phyloP scores from a whole-genome alignment of 176 grass and related monocot genomes.

The Raddia distichophylla region DNA sequence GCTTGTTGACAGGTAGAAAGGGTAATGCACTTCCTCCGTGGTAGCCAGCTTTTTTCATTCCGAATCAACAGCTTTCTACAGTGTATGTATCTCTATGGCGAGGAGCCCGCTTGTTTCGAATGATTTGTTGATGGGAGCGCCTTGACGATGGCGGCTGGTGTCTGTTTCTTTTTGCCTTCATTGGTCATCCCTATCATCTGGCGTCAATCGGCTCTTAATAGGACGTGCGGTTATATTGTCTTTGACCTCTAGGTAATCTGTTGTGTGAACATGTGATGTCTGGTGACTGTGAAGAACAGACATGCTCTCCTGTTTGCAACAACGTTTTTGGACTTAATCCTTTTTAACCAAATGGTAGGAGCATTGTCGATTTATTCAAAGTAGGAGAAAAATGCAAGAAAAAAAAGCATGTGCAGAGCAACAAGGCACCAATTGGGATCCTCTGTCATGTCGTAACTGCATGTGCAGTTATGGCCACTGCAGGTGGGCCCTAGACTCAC shows the following conservation, averaged over 20 bases:
- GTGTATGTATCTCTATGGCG: background rate
- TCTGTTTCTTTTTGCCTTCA: background rate
- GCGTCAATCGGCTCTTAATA: background rate
- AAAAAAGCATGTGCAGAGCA: no score
- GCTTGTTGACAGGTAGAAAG: background rate
- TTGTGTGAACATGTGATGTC: background rate
- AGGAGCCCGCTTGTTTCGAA: background rate
- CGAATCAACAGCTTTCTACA: background rate
- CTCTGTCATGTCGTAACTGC: no score
- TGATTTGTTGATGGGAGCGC: background rate
- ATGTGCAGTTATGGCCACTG: no score
- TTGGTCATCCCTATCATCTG: background rate
- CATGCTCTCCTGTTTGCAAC: background rate
- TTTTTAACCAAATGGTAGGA: no score
- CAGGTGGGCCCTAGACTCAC: no score
- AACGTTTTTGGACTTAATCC: background rate
- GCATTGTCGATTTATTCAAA: no score
- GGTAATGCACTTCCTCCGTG: background rate
- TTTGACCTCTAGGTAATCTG: background rate
- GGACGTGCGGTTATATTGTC: no score
- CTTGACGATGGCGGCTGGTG: background rate
- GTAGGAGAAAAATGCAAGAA: no score
- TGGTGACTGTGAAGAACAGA: slow-evolving; percentile 1
- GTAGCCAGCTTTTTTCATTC: background rate
- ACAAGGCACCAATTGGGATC: no score